Conservation (phyloP, 345 rosid species). For the Excoecaria agallocha region DNA sequence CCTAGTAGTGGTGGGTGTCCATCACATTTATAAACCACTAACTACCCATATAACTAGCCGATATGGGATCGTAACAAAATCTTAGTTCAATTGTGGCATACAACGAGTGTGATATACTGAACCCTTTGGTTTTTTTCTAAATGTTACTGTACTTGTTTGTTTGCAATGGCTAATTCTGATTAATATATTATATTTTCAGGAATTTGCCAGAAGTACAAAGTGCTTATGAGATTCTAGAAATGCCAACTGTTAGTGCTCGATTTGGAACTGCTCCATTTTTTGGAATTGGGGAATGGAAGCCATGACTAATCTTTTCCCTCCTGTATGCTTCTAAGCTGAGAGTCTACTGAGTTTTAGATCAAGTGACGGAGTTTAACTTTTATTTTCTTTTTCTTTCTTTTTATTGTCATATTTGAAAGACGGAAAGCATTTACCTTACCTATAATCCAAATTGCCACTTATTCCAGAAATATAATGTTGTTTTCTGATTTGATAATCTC, state of each 20-base stretch:
- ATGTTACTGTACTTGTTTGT: not conserved
- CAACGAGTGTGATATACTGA: not conserved
- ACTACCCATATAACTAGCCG: too few species aligned
- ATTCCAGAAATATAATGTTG: not conserved
- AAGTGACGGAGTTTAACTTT: too few species aligned
- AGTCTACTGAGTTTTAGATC: not conserved
- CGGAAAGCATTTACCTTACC: not conserved
- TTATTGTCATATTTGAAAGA: too few species aligned
- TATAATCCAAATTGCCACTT: not conserved
- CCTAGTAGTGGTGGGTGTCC: too few species aligned
- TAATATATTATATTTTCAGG: slow-evolving; percentile 41
- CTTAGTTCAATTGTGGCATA: too few species aligned
- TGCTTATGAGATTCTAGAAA: slow-evolving; percentile 61
- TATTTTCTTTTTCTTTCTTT: too few species aligned
- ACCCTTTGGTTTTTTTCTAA: not conserved
- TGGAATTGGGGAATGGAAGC: slow-evolving; percentile 98
- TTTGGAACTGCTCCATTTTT: slow-evolving; percentile 92
- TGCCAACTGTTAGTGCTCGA: slow-evolving; percentile 91
- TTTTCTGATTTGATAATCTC: slow-evolving; percentile 7
- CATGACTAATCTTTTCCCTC: slow-evolving; percentile 71
- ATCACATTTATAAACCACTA: too few species aligned
- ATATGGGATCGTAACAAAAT: too few species aligned
- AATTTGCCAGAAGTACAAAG: slow-evolving; percentile 86
- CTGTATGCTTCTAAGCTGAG: slow-evolving; percentile 39
- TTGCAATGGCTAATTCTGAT: not conserved